These are phyloP conservation scores for Aureobasidium pullulans DNA, from an alignment of 2,329 filamentous ascomycete genomes.

Conservation along the genomic window DNA sequence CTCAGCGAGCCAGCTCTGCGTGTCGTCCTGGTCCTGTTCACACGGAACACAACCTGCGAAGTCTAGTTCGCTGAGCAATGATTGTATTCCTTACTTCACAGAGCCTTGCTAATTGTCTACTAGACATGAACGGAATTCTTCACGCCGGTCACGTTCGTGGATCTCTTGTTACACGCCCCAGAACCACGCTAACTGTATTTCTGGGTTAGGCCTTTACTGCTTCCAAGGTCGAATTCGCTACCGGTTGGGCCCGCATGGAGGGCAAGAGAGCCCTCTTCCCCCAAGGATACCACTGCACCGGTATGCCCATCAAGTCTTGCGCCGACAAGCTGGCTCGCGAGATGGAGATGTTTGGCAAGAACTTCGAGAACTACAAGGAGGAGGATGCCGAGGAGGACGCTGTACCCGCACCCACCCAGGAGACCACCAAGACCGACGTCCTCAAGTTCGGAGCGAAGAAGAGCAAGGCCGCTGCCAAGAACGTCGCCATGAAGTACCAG, in stretches of 20 bases:
- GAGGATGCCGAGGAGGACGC: constrained; percentile 44
- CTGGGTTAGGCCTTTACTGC: constrained; percentile 81
- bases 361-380: constrained; percentile 71
- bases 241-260: constrained; percentile 81
- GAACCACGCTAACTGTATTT: background rate
- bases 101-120: too few species aligned
- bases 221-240: constrained; percentile 86
- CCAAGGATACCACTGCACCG: constrained; percentile 91
- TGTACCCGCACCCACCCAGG: constrained; percentile 54
- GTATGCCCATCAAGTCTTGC: constrained; percentile 96
- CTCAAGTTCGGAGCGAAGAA: constrained; percentile 92
- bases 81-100: too few species aligned
- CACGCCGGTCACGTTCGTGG: too few species aligned
- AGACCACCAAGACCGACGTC: constrained; percentile 65
- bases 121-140: too few species aligned
- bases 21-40: too few species aligned
- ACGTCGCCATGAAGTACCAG: constrained; percentile 90
- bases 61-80: too few species aligned
- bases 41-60: too few species aligned
- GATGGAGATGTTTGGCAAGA: constrained; percentile 77
- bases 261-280: constrained; percentile 84
- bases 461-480: constrained; percentile 84
- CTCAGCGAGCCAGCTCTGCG: too few species aligned
- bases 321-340: constrained; percentile 91
- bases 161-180: too few species aligned